Evolutionary conservation across 1,139 yeast genomes (phyloP), one percentile per base, ranked within the genome.

Genomic region (Yamadazyma kanchanaburiensis): DNA sequence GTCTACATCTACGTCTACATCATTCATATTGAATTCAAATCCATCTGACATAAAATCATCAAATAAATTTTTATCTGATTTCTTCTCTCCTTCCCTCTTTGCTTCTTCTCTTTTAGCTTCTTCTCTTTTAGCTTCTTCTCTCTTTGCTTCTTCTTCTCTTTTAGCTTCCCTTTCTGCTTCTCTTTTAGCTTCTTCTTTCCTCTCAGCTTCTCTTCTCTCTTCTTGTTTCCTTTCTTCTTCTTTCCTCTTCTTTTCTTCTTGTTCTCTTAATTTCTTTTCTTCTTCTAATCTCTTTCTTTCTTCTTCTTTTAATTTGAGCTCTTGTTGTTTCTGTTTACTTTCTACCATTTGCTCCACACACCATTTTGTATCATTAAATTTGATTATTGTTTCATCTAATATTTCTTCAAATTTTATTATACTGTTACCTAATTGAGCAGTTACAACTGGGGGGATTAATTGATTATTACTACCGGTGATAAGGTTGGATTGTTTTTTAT

Each of bases 301-400:
- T 38, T 67, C 73, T 40, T 65, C 70, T 37, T 62, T 58, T 21
- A 60, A 34, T 42, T 60, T 62, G 48, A 61, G 38, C 40, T 64
- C 70, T 37, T 66, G 70, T 38, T 66, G 70, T 28, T 55, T 57
- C 40, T 64, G 70, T 42, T 60, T 61, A 40, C 56, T 64, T 40
- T 66, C 71, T 21, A 68, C 48, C 38, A 68, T 67, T 37, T 63
- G 66, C 34, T 60, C 72, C 6, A 68, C 52, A 37, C 73, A 67
- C 74, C 74, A 68, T 27, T 54, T 51, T 6, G 71, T 65, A 34
- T 68, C 74, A 39, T 67, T 66, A 41, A 67, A 61, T 40, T 66
- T 67, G 34, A 58, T 48, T 5, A 64, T 50, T 1, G 74, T 64
- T 11, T 68, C 74, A 42, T 68, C 74, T 11, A 68, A 51, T 24